A percentile compares a stretch with the other conserved stretches of the same genome.
Conservation (phyloP, 2,329 filamentous ascomycete genomes). For the Botryosphaeria dothidea region DNA sequence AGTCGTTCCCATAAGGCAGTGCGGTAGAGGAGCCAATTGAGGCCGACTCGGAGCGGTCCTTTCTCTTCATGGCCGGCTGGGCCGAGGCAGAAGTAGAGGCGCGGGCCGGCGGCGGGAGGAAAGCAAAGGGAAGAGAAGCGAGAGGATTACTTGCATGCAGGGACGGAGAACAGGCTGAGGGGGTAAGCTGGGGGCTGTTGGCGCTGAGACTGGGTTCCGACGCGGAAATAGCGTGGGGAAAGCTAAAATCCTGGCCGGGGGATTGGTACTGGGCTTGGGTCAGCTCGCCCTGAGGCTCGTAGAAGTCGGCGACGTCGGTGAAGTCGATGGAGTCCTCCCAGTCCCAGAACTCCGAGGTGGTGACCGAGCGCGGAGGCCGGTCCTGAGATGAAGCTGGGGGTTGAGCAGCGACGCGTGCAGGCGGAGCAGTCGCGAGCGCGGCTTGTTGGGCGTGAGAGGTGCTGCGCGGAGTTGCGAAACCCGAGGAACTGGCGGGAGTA, state of each 20-base stretch:
- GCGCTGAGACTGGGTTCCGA: neutral
- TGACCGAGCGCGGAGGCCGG: neutral
- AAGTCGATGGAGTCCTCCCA: conserved; percentile 40
- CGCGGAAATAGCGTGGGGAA: conserved; percentile 31
- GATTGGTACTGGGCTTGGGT: conserved; percentile 35
- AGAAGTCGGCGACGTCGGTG: conserved; percentile 35
- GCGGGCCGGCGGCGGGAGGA: neutral
- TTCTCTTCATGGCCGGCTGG: conserved; percentile 15
- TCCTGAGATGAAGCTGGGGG: neutral
- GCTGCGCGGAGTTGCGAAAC: conserved; percentile 3
- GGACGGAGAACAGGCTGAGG: neutral
- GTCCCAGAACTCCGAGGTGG: conserved; percentile 33
- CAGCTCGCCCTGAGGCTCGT: conserved; percentile 50
- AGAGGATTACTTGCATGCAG: neutral
- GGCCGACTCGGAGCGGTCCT: conserved; percentile 12
- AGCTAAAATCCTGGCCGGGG: conserved; percentile 40
- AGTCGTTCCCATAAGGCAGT: neutral
- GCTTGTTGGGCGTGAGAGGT: neutral
- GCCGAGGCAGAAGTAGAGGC: neutral
- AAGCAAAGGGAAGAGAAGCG: neutral
- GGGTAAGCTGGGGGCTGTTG: neutral
- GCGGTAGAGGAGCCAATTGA: neutral
- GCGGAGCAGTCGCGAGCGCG: neutral
- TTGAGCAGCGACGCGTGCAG: neutral
- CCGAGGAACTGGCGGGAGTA: neutral